Evolutionary conservation across 164 flowering plant species (phyloP), one percentile per base, ranked within the genome.

Genomic region (Tinospora cordifolia): DNA sequence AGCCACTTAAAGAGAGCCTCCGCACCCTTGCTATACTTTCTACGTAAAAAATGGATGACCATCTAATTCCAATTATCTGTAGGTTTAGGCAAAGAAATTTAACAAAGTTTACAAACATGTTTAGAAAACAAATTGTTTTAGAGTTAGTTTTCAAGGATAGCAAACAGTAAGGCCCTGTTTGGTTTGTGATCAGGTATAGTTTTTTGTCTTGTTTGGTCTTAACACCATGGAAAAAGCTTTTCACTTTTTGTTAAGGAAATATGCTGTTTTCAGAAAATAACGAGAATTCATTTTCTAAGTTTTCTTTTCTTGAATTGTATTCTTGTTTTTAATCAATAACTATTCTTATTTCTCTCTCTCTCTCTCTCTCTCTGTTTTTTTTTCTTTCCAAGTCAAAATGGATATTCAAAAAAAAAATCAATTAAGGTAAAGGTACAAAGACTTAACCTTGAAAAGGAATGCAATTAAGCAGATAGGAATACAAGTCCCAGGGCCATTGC

Each of bases 401-500:
- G 9, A 54, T 15, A 54, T 3, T n/a, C n/a, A n/a, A n/a, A n/a
- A n/a, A n/a, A n/a, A n/a, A n/a, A n/a, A n/a, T n/a, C 19, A 41
- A 51, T 6, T 24, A 51, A 39, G 11, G 46, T 15, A 40, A 60
- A 62, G 44, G 67, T n/a, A 62, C 27, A 36, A 64, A 19, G 57
- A 51, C 26, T 19, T 15, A 54, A 91, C 98, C 98, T 93, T 93
- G 70, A 91, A 86, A 65, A 88, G 17, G 80, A 93, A 90, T 15
- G 97, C 92, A 70, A 87, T 87, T 22, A 73, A 72, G 66, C 98
- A 92, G 12, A 93, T 80, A 40, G 97, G 97, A 76, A 93, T 77
- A 78, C 97, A 93, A 70, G 98, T 93, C 70, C 98, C 97, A 57
- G 96, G 98, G n/a, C 98, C 95, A 75, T 90, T 93, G 86, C 98